Conservation (phyloP, 352 stramenopile genomes). For the Phytophthora fragariaefolia region DNA sequence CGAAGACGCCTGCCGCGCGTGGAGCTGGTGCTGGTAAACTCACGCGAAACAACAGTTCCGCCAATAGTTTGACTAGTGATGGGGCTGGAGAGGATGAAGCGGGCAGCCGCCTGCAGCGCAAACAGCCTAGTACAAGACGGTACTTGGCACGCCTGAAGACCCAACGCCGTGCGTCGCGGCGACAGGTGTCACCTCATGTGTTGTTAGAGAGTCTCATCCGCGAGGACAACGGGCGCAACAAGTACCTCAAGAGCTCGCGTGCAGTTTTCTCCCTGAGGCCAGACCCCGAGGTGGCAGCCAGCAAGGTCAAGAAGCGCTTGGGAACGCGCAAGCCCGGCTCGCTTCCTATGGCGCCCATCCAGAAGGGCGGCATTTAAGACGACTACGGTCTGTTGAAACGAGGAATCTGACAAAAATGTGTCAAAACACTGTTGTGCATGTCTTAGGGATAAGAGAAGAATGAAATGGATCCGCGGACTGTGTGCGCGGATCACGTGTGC, state of each 20-base stretch:
- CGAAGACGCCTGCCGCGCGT: conserved; percentile 46
- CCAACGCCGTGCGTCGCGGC: conserved; percentile 63
- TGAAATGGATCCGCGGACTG: conserved; percentile 28
- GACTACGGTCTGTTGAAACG: conserved; percentile 13
- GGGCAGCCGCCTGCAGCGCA: conserved; percentile 65
- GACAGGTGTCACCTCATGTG: conserved; percentile 73
- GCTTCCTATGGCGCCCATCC: conserved; percentile 65
- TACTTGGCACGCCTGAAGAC: conserved; percentile 85
- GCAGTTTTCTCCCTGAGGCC: conserved; percentile 75
- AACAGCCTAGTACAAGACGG: conserved; percentile 79
- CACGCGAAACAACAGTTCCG: conserved; percentile 49
- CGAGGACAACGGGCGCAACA: conserved; percentile 80
- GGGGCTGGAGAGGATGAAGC: conserved; percentile 56
- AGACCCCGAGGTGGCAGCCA: conserved; percentile 74
- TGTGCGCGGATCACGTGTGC: conserved; percentile 18
- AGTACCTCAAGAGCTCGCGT: conserved; percentile 85
- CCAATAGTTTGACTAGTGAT: conserved; percentile 43
- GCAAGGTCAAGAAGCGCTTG: conserved; percentile 81
- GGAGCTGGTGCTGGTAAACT: conserved; percentile 37
- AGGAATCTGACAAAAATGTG: conserved; percentile 24
- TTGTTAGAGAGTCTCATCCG: conserved; percentile 83
- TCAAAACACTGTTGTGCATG: conserved; percentile 39
- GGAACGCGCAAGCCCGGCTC: conserved; percentile 67
- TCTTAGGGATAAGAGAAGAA: conserved; percentile 35
- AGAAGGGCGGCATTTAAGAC: conserved; percentile 74